Evolutionary conservation across 176 grass and related monocot genomes (phyloP), one percentile per base, ranked within the genome.

Genomic region (Oryza meridionalis): DNA sequence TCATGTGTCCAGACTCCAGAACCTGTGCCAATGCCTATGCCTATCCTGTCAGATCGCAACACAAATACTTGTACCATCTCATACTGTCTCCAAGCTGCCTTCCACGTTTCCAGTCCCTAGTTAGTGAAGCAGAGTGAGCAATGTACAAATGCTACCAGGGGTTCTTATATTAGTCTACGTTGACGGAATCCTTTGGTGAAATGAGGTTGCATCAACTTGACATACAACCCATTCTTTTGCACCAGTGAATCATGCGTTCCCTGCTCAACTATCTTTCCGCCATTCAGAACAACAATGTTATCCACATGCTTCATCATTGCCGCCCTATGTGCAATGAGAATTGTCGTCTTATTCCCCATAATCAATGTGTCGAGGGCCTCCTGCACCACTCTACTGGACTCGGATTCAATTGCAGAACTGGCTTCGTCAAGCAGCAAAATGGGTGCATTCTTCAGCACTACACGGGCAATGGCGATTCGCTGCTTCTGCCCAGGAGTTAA

Each of bases 251-350:
- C 96, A 62, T 99, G 93, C 4, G 88, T 90, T 19, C 96, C 96
- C 65, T 96, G 96, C 90, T 99, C 96, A 10, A 99, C 93, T 29
- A 99, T 96, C 87, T 87, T 95, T 73, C 93, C 93, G 46, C 89
- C 89, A 76, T 98, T 99, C 26, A 99, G 70, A 29, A 99, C 96
- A 4, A 99, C 96, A 33, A 99, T 92, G 76, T 88, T 92, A 74
- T 99, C 96, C 82, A 99, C 93, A 64, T 99, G 91, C 81, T 91
- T 99, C 96, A 99, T 96, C 96, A 99, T 99, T 0, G 91, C 93
- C 16, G 88, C 84, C 76, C 90, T 88, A 75, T 99, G 93, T 0
- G 93, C 96, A 40, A 99, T 96, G 61, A 99, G 88, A 84, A 99
- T 82, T 7, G 96, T 99, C 25, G 96, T 96, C 75, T 99, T 99